Evolutionary conservation across 176 grass and related monocot genomes (phyloP), one percentile per base, ranked within the genome.

Genomic region (Zea luxurians): DNA sequence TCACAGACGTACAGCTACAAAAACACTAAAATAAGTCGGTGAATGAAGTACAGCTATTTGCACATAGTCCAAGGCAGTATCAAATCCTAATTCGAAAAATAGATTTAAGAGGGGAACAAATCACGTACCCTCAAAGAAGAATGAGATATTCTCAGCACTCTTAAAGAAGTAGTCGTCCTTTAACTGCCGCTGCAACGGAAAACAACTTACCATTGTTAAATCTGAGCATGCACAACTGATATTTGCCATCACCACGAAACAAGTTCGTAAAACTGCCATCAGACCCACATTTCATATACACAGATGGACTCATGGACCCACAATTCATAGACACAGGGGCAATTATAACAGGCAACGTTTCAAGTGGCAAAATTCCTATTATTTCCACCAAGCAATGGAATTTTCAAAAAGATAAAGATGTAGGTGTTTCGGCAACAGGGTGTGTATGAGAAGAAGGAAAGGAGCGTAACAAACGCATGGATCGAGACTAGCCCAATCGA

Each of bases 81-180:
- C 1, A 41, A 62, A 27, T 83, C n/a, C 61, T 57, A 80, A 49
- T 85, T 68, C 15, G 21, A 36, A 80, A 15, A 58, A 58, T 20
- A 8, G 55, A 58, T 57, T 57, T 2, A 57, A 13, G 64, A 70
- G 55, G 17, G 44, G 27, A 55, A 78, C 18, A 58, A 66, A 80
- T 13, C 40, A 75, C 80, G 52, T 52, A 98, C 95, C 95, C 79
- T 98, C 95, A 15, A 98, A 98, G 87, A 98, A 98, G 55, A 98
- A 94, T 1, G 95, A 98, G 60, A 94, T 98, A 45, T 94, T 98
- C 80, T 94, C 95, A 8, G 91, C 91, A 12, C 91, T 94, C 46
- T 98, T 80, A 27, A 90, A 98, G 74, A 92, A 98, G 78, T 92
- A 98, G 63, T 90, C 87, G 59, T 94, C 89, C 77, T 93, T 94